These are phyloP conservation scores for Picea mariana DNA, from an alignment of 83 land plant species.

Conservation along the genomic window DNA sequence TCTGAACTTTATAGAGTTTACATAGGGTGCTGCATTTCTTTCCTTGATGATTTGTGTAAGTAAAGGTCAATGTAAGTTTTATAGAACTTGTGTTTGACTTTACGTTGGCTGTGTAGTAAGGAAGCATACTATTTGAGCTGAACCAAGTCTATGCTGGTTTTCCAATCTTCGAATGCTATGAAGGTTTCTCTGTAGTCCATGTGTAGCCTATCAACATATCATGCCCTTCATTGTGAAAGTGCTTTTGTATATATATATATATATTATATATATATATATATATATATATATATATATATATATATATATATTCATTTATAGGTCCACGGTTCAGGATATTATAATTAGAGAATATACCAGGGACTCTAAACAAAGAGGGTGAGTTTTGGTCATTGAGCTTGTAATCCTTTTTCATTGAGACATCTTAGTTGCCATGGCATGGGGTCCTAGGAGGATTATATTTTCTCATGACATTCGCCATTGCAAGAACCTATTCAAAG, in stretches of 20 bases:
- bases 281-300: too few relatives aligned
- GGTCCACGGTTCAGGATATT: too few relatives aligned
- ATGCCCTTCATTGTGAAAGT: not conserved
- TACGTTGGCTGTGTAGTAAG: not conserved
- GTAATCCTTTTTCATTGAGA: not conserved
- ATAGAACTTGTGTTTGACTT: constrained; percentile 3
- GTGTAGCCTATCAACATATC: not conserved
- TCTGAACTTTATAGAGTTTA: not conserved
- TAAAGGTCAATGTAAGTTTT: not conserved
- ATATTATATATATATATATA: too few relatives aligned
- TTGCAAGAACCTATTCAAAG: too few relatives aligned
- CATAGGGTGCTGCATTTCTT: not conserved
- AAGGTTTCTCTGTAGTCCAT: not conserved
- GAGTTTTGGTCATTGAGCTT: not conserved
- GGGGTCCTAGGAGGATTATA: too few relatives aligned
- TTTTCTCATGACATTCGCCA: too few relatives aligned
- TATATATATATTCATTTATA: too few relatives aligned
- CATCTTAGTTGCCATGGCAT: too few relatives aligned
- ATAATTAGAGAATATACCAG: not conserved
- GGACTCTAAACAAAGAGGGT: not conserved
- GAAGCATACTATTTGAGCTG: not conserved
- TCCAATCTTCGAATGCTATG: not conserved
- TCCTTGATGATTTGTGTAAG: not conserved
- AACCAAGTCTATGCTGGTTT: not conserved
- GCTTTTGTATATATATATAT: too few relatives aligned